Conservation (phyloP, 768 basidiomycete species). For the Rhizopogon sp. region DNA sequence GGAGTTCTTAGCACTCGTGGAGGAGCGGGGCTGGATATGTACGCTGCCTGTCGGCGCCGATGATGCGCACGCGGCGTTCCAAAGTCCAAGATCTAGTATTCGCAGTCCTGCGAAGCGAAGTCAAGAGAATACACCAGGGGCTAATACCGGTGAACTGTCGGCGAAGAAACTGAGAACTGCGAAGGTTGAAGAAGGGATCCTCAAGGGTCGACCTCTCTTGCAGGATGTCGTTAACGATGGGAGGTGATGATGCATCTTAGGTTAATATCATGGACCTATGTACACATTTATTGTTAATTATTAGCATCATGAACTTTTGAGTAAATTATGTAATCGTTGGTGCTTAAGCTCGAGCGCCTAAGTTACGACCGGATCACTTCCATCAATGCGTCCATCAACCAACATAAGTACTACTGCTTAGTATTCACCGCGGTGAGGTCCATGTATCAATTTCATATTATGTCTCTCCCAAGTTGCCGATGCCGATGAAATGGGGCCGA, state of each 20-base stretch:
- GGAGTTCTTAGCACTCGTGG: conserved; percentile 78
- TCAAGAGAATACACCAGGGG: conserved; percentile 1
- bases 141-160: conserved; percentile 10
- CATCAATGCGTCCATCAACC: too few relatives aligned
- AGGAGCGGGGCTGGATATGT: conserved; percentile 67
- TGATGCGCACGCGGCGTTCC: conserved; percentile 37
- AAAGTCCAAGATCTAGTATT: conserved; percentile 16
- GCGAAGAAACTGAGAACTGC: conserved; percentile 34
- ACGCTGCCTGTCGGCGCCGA: conserved; percentile 52
- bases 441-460: too few relatives aligned
- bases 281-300: not conserved
- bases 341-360: too few relatives aligned
- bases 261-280: conserved; percentile 37
- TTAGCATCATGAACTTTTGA: too few relatives aligned
- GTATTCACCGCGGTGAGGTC: too few relatives aligned
- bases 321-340: too few relatives aligned
- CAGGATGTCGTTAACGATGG: conserved; percentile 52
- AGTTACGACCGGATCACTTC: too few relatives aligned
- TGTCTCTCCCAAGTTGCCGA: too few relatives aligned
- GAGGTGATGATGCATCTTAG: conserved; percentile 6
- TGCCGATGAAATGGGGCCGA: too few relatives aligned
- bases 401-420: too few relatives aligned
- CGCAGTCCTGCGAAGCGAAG: conserved; percentile 6
- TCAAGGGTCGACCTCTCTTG: conserved; percentile 56
- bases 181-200: conserved; percentile 33